These are phyloP conservation scores for Blastomyces parvus DNA, from an alignment of 2,329 filamentous ascomycete genomes.

Conservation along the genomic window DNA sequence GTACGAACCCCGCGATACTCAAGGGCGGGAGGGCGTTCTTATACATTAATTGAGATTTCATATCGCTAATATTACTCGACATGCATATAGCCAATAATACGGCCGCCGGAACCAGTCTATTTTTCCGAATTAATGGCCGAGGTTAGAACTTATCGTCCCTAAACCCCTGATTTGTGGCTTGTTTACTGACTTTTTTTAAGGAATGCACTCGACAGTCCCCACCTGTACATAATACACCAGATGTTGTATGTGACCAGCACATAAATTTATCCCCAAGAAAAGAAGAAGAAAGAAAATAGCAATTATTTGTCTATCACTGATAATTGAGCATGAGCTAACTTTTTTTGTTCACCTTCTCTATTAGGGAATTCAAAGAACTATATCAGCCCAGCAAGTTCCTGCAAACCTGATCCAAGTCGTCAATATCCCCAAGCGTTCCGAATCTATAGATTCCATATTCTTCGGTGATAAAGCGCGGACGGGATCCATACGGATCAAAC, in stretches of 20 bases:
- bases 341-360: background rate
- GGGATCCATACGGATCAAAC: background rate
- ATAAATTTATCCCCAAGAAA: background rate
- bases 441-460: background rate
- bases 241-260: background rate
- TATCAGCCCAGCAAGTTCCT: background rate
- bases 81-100: conserved; percentile 1
- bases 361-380: background rate
- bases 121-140: conserved; percentile 4
- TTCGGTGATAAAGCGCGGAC: background rate
- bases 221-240: background rate
- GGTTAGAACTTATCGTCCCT: background rate
- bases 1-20: background rate
- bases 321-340: too few species aligned
- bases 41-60: background rate
- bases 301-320: background rate
- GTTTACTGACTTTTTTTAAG: background rate
- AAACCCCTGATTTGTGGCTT: background rate
- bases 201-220: background rate
- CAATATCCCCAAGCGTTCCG: background rate
- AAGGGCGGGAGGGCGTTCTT: background rate
- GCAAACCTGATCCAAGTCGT: background rate
- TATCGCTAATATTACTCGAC: background rate
- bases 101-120: background rate
- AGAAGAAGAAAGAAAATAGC: background rate